Evolutionary conservation across 495 filamentous ascomycete genomes (phyloP), one percentile per base, ranked within the genome.

Genomic region (Evansstolkia leycettana): DNA sequence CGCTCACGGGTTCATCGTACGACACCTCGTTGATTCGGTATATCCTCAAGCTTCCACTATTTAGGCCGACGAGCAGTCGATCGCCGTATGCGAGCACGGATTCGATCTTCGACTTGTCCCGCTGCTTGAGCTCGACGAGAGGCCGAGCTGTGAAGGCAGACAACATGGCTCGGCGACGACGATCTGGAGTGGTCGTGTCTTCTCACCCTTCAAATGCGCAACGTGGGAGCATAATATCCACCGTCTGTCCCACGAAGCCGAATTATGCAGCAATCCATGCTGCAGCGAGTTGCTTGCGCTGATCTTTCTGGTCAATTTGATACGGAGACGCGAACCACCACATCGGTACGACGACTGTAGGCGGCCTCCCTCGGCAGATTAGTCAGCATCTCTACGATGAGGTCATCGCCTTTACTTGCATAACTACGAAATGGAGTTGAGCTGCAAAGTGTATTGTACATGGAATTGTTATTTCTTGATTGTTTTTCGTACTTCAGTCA

Each of bases 81-180:
- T 96, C 89, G 43, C 85, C 86, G 60, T 93, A 86, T 41, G 90
- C 82, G 25, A 95, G 71, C 38, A 96, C 79, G 4, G 83, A 84
- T 58, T 96, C 89, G 55, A 99, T 94, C 69, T 77, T 84, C 31
- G 83, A 92, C 63, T 88, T 94, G 71, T 96, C 90, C 51, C 85
- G 78, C 50, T 76, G 76, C 62, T 81, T 88, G 41, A 99, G 80
- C 79, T 99, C 90, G 68, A 95, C 80, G 50, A 96, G 82, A 42
- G 92, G 82, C 52, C 83, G 83, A 70, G 90, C 86, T 45, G 79
- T 89, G 64, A 99, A 98, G 57, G 92, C 89, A 64, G 90, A 93
- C 60, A 96, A 78, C 90, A 98, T 98, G 64, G 67, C 36, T 51
- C 41, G 28, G 46, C 34, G 34, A 33, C 34, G 34, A 33, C 40